Conservation (phyloP, 192 early-diverging fungal genomes). For the Coemansia reversa region DNA sequence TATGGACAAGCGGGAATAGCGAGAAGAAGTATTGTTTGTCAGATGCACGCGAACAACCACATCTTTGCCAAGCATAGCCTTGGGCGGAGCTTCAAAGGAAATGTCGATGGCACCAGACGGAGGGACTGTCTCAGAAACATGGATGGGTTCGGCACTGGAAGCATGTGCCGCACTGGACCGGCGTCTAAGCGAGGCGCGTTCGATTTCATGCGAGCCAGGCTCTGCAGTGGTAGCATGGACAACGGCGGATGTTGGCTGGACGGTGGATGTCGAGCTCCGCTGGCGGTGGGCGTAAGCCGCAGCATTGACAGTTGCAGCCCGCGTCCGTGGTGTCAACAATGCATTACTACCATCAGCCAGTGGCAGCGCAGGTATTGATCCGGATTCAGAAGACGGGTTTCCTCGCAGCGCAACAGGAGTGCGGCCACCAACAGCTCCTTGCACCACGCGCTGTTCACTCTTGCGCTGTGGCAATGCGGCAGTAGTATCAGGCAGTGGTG, state of each 20-base stretch:
- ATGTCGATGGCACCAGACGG: slow-evolving; percentile 21
- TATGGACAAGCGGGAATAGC: slow-evolving; percentile 28
- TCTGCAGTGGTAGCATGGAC: neutral
- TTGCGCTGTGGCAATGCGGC: neutral
- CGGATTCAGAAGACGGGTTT: neutral
- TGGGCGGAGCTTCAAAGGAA: slow-evolving; percentile 41
- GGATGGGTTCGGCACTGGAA: neutral
- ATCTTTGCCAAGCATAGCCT: slow-evolving; percentile 26
- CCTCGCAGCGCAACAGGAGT: neutral
- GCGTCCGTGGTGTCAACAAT: slow-evolving; percentile 13
- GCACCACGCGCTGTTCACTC: neutral
- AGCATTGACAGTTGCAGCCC: slow-evolving; percentile 27
- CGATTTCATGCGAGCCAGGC: slow-evolving; percentile 3
- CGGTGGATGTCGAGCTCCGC: slow-evolving; percentile 20
- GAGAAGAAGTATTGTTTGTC: slow-evolving; percentile 33
- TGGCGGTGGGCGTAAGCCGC: slow-evolving; percentile 1
- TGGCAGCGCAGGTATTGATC: neutral
- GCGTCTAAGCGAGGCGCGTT: slow-evolving; percentile 8
- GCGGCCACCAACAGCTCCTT: neutral
- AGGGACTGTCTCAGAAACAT: neutral
- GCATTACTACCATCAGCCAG: slow-evolving; percentile 2
- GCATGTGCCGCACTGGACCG: slow-evolving; percentile 7
- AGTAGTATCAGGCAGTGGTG: neutral
- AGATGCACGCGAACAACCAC: slow-evolving; percentile 29
- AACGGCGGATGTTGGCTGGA: slow-evolving; percentile 9